Evolutionary conservation across 2,329 filamentous ascomycete species (phyloP), one percentile per base, ranked within the genome.

Genomic region (Trichoderma breve): DNA sequence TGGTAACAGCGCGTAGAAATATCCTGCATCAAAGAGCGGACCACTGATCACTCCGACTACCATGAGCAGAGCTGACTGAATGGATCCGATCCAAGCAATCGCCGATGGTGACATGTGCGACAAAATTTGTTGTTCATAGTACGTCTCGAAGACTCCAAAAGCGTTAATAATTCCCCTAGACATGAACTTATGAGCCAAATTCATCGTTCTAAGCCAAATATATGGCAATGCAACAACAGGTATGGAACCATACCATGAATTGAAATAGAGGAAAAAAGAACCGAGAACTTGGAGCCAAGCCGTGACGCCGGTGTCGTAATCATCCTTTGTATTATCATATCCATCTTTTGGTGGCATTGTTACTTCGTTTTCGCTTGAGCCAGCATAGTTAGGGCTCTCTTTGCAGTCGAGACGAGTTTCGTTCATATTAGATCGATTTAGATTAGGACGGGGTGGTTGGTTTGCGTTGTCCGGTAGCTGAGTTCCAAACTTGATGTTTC

Each of bases 91-190:
- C 77, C 78, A 79, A 0, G 76, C 76, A n/a, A 73, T 83, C 76
- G 24, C 76, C 60, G 71, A 76, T 69, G 76, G 86, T 72, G 60
- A 80, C 74, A 73, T 80, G 79, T 68, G 9, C 3, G 70, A 73
- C 9, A 76, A 64, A 21, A 61, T 78, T 11, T 78, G 82, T 39
- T 79, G 81, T 67, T 80, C 76, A 74, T 89, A 90, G 79, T 88
- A 88, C 2, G 84, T 84, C 74, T 90, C 86, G 74, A 86, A 90
- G 2, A 86, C 83, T 7, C 86, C 86, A 71, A 87, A 89, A 7
- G 85, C 75, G 71, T 77, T 81, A 39, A 81, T 70, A 3, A 83
- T 75, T 2, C 82, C 81, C 62, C 62, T 65, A 18, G 2, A 34
- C 1, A 24, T 53, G n/a, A 34, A 51, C 6, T 1, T 2, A 12